Base-by-base conservation (phyloP, 306 rosid genomes). In the Lathyrus tuberosus region DNA sequence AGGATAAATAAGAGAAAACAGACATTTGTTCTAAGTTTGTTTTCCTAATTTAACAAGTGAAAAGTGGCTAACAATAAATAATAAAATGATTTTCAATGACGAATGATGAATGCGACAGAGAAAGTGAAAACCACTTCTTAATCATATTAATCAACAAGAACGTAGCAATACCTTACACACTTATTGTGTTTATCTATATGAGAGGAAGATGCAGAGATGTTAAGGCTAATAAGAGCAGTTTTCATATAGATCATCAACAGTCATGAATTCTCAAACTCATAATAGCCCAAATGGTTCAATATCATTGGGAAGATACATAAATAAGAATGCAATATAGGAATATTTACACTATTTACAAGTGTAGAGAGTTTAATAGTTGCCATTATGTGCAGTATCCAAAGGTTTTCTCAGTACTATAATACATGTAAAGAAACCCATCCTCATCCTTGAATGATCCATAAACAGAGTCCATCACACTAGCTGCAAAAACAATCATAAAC, bases 371-470 rank as follows among this genome's bases (percentile, higher is more conserved):
- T 28, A 67, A 62, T 24, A 67, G 1, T 78, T 49, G 51, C 24
- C 30, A 63, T 63, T 9, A 57, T 62, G 69, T 5, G 44, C 66
- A 37, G 62, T 66, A 85, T 48, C 98, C 96, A 30, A 94, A 90
- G 69, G 97, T 94, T 69, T 90, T 91, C 86, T 94, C 97, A 1
- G 87, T 82, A 84, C 96, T 85, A 83, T 90, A 94, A 71, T 84
- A 84, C 96, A 88, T 83, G 79, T 94, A 91, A 30, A 90, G 95
- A 85, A 91, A 94, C 56, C 96, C 97, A 82, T 90, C 99, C 10
- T 87, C 91, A 40, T 88, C 97, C 84, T 75, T 94, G 91, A 83
- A 83, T 59, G 87, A 79, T 76, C 22, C 62, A 64, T 79, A 69
- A 58, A 83, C 80, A 73, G 79, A 63, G 54, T 83, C 79, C 87